A percentile compares a stretch with the other conserved stretches of the same genome.
phyloP scores from a whole-genome alignment of 371 early-diverging fungal species.

The Saksenaea oblongispora region DNA sequence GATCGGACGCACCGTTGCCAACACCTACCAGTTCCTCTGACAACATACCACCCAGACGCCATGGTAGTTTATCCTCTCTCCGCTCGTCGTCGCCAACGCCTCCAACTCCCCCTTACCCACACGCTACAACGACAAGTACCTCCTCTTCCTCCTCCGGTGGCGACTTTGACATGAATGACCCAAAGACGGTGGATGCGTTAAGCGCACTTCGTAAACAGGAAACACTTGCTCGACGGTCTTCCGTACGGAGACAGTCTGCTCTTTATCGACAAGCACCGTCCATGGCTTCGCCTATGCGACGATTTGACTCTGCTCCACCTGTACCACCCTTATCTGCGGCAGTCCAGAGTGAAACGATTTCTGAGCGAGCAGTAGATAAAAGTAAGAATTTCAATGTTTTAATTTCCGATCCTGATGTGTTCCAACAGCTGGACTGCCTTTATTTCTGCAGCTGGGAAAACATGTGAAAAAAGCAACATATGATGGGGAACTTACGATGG shows the following conservation, averaged over 20 bases:
- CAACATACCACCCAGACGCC: neutral
- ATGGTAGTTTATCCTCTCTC: neutral
- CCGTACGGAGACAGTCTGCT: constrained; percentile 21
- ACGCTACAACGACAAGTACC: neutral
- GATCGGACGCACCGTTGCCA: neutral
- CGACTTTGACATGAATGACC: constrained; percentile 34
- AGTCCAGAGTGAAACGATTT: neutral
- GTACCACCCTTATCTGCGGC: constrained; percentile 30
- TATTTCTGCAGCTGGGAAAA: constrained; percentile 54
- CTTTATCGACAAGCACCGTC: constrained; percentile 7
- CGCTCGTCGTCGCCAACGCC: neutral
- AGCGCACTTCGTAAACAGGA: constrained; percentile 24
- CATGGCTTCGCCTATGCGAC: neutral
- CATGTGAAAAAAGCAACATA: constrained; percentile 48
- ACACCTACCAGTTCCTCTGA: constrained; percentile 7
- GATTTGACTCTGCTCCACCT: constrained; percentile 26
- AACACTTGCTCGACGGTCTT: constrained; percentile 29
- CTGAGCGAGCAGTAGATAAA: neutral
- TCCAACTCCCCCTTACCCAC: neutral
- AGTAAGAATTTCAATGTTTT: neutral
- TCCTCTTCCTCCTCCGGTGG: constrained; percentile 9
- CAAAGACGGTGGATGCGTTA: constrained; percentile 30
- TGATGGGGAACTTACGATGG: constrained; percentile 36
- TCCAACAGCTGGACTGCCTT: constrained; percentile 13
- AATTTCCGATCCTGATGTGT: neutral